phyloP scores from a whole-genome alignment of 148 eudicot species.

The Vaccinium darrowii region DNA sequence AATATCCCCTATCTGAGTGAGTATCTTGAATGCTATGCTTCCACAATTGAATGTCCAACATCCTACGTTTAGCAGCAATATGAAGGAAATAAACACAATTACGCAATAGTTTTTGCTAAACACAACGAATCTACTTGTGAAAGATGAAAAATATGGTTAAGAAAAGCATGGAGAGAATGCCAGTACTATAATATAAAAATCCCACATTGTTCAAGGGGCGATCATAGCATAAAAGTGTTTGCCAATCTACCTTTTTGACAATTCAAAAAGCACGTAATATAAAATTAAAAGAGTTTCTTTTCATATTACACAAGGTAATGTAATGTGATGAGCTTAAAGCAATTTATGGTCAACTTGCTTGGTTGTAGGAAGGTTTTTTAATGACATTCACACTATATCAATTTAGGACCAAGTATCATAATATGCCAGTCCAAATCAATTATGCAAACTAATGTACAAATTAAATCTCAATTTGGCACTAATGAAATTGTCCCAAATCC shows the following conservation, averaged over 20 bases:
- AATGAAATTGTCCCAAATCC: too few relatives aligned
- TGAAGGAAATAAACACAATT: neutral
- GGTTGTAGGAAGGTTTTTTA: too few relatives aligned
- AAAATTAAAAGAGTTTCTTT: neutral
- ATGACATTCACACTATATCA: too few relatives aligned
- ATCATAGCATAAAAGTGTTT: neutral
- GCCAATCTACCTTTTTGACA: too few relatives aligned
- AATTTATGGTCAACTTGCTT: neutral
- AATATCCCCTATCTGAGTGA: constrained; percentile 66
- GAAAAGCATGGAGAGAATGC: neutral
- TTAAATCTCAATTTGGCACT: too few relatives aligned
- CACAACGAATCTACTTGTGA: neutral
- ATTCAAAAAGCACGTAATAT: neutral
- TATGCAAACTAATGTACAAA: too few relatives aligned
- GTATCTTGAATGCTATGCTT: constrained; percentile 88
- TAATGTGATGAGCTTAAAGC: neutral
- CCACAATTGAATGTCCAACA: constrained; percentile 55
- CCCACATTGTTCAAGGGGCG: neutral
- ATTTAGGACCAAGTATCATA: too few relatives aligned
- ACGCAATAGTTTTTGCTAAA: neutral
- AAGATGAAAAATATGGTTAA: neutral
- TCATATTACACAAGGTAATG: neutral
- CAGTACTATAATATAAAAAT: neutral
- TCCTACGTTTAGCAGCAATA: neutral
- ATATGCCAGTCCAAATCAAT: too few relatives aligned